A percentile compares a stretch with the other conserved stretches of the same genome.
phyloP scores from a whole-genome alignment of 225 moss, liverwort and hornwort genomes.

The Antitrichia curtipendula region DNA sequence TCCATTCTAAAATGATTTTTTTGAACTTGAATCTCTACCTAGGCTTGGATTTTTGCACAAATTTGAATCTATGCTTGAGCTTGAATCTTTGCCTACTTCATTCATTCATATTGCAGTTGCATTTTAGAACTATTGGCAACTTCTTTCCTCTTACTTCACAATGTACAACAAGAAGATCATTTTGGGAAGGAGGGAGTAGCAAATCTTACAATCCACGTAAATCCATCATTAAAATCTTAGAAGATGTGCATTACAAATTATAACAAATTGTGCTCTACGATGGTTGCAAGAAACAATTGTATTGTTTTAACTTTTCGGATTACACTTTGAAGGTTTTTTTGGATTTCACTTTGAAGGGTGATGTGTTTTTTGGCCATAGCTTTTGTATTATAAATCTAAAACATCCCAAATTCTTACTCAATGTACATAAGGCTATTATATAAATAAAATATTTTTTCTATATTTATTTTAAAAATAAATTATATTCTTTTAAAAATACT shows the following conservation, averaged over 20 bases:
- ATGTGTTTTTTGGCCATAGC: neutral
- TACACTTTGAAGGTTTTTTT: neutral
- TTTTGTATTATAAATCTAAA: neutral
- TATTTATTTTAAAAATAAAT: neutral
- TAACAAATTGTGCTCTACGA: neutral
- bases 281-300: neutral
- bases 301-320: neutral
- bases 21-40: neutral
- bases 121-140: rapidly evolving
- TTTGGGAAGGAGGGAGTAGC: neutral
- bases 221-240: neutral
- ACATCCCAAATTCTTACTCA: too few relatives aligned
- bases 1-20: neutral
- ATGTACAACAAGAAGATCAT: neutral
- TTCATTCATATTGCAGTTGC: neutral
- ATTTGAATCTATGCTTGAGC: too few relatives aligned
- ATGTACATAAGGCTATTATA: neutral
- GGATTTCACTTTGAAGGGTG: rapidly evolving
- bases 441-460: neutral
- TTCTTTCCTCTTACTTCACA: neutral
- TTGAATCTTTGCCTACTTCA: neutral
- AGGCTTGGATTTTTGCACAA: too few relatives aligned
- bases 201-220: neutral
- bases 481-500: too few relatives aligned
- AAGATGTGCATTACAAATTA: neutral